Conservation (phyloP, 345 rosid genomes). For the Stellera chamaejasme region DNA sequence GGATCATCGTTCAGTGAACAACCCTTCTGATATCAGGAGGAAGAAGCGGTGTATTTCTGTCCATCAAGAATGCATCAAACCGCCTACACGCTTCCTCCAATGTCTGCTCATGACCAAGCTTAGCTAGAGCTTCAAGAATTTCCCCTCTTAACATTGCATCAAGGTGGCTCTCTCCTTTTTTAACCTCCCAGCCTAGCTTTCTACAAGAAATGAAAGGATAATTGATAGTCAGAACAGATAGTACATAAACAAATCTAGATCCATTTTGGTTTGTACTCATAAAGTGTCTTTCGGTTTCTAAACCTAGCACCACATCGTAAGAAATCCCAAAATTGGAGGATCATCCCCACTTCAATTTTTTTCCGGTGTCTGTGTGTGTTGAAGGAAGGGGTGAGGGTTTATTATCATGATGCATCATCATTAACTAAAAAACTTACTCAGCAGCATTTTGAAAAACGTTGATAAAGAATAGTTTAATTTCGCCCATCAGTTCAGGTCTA, state of each 20-base stretch:
- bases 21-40: conserved; percentile 91
- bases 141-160: conserved; percentile 96
- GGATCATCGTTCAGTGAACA: background rate
- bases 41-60: conserved; percentile 73
- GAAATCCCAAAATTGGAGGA: too few relatives aligned
- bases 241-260: background rate
- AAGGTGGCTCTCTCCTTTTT: conserved; percentile 81
- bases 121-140: conserved; percentile 70
- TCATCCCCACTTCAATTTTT: too few relatives aligned
- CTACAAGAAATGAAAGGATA: conserved; percentile 25
- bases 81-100: conserved; percentile 58
- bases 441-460: conserved; percentile 55
- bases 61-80: conserved; percentile 63
- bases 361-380: too few relatives aligned
- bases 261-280: background rate
- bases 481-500: conserved; percentile 40
- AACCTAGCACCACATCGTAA: background rate
- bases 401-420: background rate
- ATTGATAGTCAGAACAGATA: background rate
- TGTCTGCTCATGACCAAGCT: conserved; percentile 62
- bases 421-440: conserved; percentile 40
- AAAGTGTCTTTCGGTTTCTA: background rate
- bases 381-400: background rate
- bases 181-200: conserved; percentile 92
- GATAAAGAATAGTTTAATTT: conserved; percentile 51